Percentiles rank a stretch among this genome's conserved stretches.
Conservation (phyloP, 768 basidiomycete species). For the Dendrothele bispora region DNA sequence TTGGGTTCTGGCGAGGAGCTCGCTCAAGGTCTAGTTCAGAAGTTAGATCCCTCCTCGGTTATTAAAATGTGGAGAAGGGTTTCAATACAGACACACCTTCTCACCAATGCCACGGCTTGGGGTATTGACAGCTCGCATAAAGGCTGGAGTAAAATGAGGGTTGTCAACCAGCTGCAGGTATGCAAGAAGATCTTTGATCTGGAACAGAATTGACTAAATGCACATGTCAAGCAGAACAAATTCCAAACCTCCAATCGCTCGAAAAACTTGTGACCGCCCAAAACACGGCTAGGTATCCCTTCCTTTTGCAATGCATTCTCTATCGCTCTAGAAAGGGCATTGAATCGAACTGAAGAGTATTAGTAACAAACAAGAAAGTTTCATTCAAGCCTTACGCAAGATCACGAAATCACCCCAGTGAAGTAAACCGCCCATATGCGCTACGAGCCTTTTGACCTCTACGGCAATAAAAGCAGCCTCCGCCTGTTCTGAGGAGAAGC, state of each 20-base stretch:
- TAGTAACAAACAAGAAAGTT: not conserved
- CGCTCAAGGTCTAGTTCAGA: conserved; percentile 63
- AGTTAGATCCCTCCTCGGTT: no score
- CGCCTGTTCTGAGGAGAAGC: conserved; percentile 51
- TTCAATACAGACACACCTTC: conserved; percentile 46
- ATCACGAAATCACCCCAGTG: conserved; percentile 78
- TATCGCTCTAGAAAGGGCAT: conserved; percentile 72
- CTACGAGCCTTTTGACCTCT: conserved; percentile 73
- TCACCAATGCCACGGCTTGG: conserved; percentile 76
- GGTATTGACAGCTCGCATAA: conserved; percentile 68
- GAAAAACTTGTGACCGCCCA: conserved; percentile 86
- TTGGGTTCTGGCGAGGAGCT: conserved; percentile 55
- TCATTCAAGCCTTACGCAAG: conserved; percentile 52
- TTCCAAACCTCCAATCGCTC: conserved; percentile 69
- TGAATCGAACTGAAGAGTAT: conserved; percentile 66
- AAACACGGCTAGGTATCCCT: conserved; percentile 73
- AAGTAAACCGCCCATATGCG: conserved; percentile 69
- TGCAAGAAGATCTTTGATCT: conserved; percentile 81
- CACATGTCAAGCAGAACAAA: not conserved
- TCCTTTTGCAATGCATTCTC: conserved; percentile 77
- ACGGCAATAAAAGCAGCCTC: conserved; percentile 73
- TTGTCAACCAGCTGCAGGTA: conserved; percentile 86
- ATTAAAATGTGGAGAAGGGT: not conserved
- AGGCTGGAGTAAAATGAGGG: conserved; percentile 62
- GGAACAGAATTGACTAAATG: not conserved